Evolutionary conservation across 805 yeast genomes (phyloP).

Genomic region (Jamesozyma hellenica): DNA sequence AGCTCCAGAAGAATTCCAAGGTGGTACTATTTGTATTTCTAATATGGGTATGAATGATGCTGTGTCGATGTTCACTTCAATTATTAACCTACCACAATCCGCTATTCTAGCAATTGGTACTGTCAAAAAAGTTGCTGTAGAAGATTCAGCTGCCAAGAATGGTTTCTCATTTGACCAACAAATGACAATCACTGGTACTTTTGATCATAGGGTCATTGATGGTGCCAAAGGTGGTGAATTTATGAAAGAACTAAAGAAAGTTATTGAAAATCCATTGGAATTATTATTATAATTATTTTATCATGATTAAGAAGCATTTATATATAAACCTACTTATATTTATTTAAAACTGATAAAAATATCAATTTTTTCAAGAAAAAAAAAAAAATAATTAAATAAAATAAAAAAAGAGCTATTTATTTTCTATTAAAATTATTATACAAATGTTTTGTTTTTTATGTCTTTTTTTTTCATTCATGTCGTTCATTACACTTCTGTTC

Average conservation of each 20-base stretch:
- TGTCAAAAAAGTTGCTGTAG: conserved; percentile 82
- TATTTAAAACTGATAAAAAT: background rate
- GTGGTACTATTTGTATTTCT: conserved; percentile 97
- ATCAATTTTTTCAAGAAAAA: background rate
- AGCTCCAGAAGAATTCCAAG: conserved; percentile 94
- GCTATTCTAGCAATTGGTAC: conserved; percentile 94
- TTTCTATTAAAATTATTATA: no score
- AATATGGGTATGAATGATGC: conserved; percentile 98
- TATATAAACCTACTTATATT: background rate
- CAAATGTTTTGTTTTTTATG: no score
- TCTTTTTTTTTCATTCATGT: no score
- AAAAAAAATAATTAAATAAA: no score
- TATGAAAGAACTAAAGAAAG: conserved; percentile 83
- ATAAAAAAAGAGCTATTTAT: no score
- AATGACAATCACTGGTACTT: conserved; percentile 88
- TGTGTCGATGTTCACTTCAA: conserved; percentile 85
- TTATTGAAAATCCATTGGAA: conserved; percentile 93
- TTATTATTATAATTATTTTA: conserved; percentile 51
- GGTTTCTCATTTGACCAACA: conserved; percentile 90
- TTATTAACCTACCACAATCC: conserved; percentile 95
- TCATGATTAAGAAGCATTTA: background rate
- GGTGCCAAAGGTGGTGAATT: conserved; percentile 98
- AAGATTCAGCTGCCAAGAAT: conserved; percentile 79
- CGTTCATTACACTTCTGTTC: no score
- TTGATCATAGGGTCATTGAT: conserved; percentile 95